These are phyloP conservation scores for Fusarium sp. DNA, from an alignment of 2,329 filamentous ascomycete species.

Conservation along the genomic window DNA sequence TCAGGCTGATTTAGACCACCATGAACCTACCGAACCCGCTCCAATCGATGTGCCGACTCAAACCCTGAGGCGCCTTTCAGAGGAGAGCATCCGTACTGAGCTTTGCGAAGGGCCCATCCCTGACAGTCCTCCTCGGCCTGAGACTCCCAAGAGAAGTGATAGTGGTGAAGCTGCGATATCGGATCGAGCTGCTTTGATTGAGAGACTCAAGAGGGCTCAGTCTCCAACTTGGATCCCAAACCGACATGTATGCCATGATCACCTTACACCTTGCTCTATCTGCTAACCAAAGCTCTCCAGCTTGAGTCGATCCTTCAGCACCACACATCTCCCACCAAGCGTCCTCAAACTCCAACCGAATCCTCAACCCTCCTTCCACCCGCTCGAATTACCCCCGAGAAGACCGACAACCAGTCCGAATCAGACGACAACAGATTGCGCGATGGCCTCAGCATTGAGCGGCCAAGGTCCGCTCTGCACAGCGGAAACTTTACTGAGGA, in stretches of 20 bases:
- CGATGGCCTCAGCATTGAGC: conserved; percentile 75
- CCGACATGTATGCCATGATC: conserved; percentile 63
- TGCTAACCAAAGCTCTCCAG: conserved; percentile 40
- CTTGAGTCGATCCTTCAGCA: conserved; percentile 52
- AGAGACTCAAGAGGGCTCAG: conserved; percentile 82
- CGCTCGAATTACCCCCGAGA: conserved; percentile 57
- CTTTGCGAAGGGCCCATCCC: conserved; percentile 68
- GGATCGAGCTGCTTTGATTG: conserved; percentile 83
- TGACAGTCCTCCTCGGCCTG: conserved; percentile 51
- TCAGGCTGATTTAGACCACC: conserved; percentile 60
- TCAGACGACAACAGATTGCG: conserved; percentile 57
- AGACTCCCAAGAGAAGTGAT: conserved; percentile 34
- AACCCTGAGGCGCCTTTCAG: conserved; percentile 55
- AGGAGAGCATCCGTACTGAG: conserved; percentile 70
- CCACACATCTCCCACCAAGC: conserved; percentile 24
- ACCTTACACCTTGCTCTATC: background rate
- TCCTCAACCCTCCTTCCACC: conserved; percentile 57
- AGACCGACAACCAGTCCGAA: conserved; percentile 25
- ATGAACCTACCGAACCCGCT: conserved; percentile 40
- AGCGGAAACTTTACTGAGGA: conserved; percentile 72
- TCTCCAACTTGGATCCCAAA: conserved; percentile 79
- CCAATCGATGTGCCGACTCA: conserved; percentile 25
- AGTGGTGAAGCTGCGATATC: conserved; percentile 52
- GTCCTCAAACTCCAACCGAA: conserved; percentile 48
- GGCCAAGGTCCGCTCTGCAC: conserved; percentile 81